These are phyloP conservation scores for Evernia prunastri DNA, from an alignment of 495 filamentous ascomycete genomes.

Conservation along the genomic window DNA sequence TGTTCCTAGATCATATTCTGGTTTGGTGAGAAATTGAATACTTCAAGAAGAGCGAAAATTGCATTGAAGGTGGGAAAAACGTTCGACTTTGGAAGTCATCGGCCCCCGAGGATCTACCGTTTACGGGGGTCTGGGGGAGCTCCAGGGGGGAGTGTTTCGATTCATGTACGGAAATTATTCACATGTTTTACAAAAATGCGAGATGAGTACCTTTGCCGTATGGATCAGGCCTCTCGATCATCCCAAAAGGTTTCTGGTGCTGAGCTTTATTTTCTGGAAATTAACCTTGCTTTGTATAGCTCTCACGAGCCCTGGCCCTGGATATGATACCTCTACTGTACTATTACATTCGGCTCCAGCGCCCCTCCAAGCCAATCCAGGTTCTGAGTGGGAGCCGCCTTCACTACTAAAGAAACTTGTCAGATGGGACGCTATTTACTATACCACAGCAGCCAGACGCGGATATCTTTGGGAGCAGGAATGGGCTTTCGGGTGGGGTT, in stretches of 20 bases:
- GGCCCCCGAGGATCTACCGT: no score
- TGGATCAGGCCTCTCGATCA: conserved; percentile 6
- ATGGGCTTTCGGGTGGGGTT: conserved; percentile 83
- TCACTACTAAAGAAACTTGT: conserved; percentile 48
- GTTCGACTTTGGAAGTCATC: no score
- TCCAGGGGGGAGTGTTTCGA: no score
- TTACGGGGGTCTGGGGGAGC: no score
- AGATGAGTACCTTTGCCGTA: not conserved
- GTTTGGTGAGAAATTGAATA: no score
- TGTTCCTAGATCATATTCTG: no score
- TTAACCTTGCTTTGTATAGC: conserved; percentile 59
- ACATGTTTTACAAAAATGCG: not conserved
- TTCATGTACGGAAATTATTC: no score
- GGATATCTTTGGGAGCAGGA: conserved; percentile 90
- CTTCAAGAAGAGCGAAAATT: no score
- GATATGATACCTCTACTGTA: conserved; percentile 84
- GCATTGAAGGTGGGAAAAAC: no score
- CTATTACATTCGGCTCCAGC: conserved; percentile 41
- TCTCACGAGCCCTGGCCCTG: conserved; percentile 56
- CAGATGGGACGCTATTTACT: conserved; percentile 93
- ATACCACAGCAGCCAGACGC: conserved; percentile 55
- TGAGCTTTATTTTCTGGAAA: conserved; percentile 57
- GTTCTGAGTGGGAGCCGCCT: conserved; percentile 15
- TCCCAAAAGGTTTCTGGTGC: not conserved
- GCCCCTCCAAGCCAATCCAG: not conserved